These are phyloP conservation scores for Lactarius psammicola DNA, from an alignment of 768 basidiomycete species.

Conservation along the genomic window DNA sequence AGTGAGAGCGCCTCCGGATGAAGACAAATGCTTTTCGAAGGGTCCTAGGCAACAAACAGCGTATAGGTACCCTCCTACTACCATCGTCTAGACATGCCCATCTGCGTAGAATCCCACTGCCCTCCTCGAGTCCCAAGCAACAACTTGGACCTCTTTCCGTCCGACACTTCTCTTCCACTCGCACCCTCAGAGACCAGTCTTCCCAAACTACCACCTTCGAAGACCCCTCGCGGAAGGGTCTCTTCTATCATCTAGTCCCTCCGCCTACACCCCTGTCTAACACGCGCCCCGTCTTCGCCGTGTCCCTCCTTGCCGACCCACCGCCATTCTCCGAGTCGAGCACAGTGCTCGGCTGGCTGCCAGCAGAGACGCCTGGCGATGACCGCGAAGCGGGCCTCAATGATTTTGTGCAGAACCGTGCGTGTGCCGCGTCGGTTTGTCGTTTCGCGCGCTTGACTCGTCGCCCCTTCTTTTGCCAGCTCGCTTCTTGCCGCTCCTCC, in stretches of 20 bases:
- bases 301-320: constrained; percentile 23
- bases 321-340: constrained; percentile 22
- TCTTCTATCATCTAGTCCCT: constrained; percentile 28
- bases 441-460: not conserved
- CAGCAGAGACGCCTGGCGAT: constrained; percentile 29
- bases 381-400: constrained; percentile 53
- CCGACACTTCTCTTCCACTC: constrained; percentile 11
- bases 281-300: constrained; percentile 25
- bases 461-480: not conserved
- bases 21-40: constrained; percentile 16
- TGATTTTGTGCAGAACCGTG: constrained; percentile 74
- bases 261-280: constrained; percentile 20
- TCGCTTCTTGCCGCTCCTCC: constrained; percentile 42
- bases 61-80: constrained; percentile 24
- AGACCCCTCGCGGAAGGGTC: constrained; percentile 23
- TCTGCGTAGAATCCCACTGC: not conserved
- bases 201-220: constrained; percentile 19
- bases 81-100: not conserved
- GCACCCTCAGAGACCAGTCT: not conserved
- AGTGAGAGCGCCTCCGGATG: not conserved
- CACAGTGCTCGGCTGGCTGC: constrained; percentile 28
- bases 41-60: constrained; percentile 29
- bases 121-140: not conserved
- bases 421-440: constrained; percentile 31
- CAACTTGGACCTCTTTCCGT: not conserved